A percentile compares a stretch with the other conserved stretches of the same genome.
Evolutionary conservation across 371 early-diverging fungal genomes (phyloP).

Genomic region (Actinomucor elegans): DNA sequence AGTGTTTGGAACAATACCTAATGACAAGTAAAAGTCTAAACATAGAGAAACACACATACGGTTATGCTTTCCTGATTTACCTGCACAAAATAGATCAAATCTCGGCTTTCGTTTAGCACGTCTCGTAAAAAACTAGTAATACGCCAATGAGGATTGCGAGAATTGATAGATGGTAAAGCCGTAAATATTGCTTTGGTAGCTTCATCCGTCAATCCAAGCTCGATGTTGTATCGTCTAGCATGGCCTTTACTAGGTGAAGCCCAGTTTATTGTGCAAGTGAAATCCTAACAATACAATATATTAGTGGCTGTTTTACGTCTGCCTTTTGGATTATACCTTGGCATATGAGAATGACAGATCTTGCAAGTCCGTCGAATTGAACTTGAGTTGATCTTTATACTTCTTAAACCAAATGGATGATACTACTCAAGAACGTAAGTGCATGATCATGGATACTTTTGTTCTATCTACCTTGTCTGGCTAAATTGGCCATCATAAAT

Average conservation of each 20-base stretch:
- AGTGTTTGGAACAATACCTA: conserved; percentile 48
- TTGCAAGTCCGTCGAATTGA: conserved; percentile 36
- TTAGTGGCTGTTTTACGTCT: neutral
- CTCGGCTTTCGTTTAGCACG: conserved; percentile 42
- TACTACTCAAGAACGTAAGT: conserved; percentile 18
- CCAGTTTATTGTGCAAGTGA: conserved; percentile 43
- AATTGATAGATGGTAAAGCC: conserved; percentile 9
- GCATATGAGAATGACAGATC: conserved; percentile 42
- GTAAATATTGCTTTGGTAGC: conserved; percentile 5
- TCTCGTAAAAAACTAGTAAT: conserved; percentile 40
- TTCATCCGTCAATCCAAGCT: conserved; percentile 20
- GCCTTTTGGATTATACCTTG: conserved; percentile 14
- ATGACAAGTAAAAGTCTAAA: neutral
- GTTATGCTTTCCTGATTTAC: conserved; percentile 12
- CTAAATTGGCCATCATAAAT: conserved; percentile 51
- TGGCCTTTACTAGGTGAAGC: conserved; percentile 22
- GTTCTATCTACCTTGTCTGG: conserved; percentile 34
- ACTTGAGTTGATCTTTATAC: conserved; percentile 35
- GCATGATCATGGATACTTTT: neutral
- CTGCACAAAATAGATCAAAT: conserved; percentile 46
- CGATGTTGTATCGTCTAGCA: conserved; percentile 33
- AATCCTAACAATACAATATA: conserved; percentile 11
- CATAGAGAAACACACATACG: no score
- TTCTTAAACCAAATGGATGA: conserved; percentile 40
- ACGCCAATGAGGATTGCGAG: conserved; percentile 48